A percentile compares a stretch with the other conserved stretches of the same genome.
These are phyloP conservation scores for Tritrichomonas musculus DNA, from an alignment of 208 protist genomes.

Conservation along the genomic window DNA sequence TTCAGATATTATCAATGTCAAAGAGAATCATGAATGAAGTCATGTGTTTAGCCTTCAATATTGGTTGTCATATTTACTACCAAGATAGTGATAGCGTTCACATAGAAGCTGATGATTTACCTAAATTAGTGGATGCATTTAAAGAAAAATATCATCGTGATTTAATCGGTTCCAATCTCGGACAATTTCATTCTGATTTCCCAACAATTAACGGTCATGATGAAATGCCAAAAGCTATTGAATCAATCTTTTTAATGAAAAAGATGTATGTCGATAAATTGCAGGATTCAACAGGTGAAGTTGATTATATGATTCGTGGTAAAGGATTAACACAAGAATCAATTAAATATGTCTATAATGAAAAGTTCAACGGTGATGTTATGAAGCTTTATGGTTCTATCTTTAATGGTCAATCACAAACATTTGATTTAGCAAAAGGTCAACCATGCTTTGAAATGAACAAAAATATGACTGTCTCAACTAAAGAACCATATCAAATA, in stretches of 20 bases:
- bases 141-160: neutral
- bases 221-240: neutral
- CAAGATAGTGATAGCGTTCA: neutral
- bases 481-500: no score
- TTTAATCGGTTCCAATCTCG: neutral
- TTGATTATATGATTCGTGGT: neutral
- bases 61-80: neutral
- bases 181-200: neutral
- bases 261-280: conserved; percentile 18
- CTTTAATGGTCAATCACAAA: no score
- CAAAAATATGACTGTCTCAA: no score
- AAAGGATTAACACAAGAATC: neutral
- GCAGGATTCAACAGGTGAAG: neutral
- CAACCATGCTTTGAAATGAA: no score
- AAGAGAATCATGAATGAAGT: neutral
- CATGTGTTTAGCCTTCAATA: conserved; percentile 12
- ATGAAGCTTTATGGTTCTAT: no score
- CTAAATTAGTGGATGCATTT: neutral
- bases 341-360: no score
- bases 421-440: no score
- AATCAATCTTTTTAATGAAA: neutral
- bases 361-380: no score
- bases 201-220: neutral
- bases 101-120: neutral
- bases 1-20: conserved; percentile 18